Conservation (phyloP, 2,329 filamentous ascomycete species). For the Pezicula radicicola region DNA sequence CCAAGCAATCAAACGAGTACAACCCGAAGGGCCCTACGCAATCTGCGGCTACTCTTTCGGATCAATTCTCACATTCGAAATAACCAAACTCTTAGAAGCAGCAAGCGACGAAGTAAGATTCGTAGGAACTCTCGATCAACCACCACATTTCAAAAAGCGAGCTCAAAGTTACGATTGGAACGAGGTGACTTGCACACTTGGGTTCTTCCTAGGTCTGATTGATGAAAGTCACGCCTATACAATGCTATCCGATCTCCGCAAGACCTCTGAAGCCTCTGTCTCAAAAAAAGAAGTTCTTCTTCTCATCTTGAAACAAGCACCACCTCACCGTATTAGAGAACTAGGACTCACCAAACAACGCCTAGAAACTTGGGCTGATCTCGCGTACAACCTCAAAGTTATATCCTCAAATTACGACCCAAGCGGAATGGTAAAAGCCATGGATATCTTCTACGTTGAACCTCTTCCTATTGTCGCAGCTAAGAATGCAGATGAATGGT, state of each 20-base stretch:
- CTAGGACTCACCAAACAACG: slow-evolving; percentile 25
- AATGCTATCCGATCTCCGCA: slow-evolving; percentile 33
- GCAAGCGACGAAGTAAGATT: slow-evolving; percentile 38
- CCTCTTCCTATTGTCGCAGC: slow-evolving; percentile 21
- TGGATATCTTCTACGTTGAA: slow-evolving; percentile 40
- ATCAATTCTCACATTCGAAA: slow-evolving; percentile 46
- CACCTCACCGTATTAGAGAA: slow-evolving; percentile 24
- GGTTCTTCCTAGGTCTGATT: slow-evolving; percentile 34
- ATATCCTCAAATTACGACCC: slow-evolving; percentile 42
- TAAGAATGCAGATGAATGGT: slow-evolving; percentile 28
- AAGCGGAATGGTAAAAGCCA: slow-evolving; percentile 27
- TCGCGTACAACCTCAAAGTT: slow-evolving; percentile 34
- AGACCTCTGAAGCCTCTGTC: neutral
- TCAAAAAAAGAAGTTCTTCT: slow-evolving; percentile 18
- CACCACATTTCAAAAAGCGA: slow-evolving; percentile 41
- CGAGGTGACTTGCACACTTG: slow-evolving; percentile 30
- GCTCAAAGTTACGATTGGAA: slow-evolving; percentile 29
- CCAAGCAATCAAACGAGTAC: slow-evolving; percentile 34
- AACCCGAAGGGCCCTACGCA: slow-evolving; percentile 48
- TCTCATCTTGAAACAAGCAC: slow-evolving; percentile 18
- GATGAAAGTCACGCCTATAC: slow-evolving; percentile 33
- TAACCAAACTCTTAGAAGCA: slow-evolving; percentile 40
- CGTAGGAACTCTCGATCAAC: slow-evolving; percentile 43
- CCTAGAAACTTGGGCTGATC: slow-evolving; percentile 31
- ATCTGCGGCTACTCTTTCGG: slow-evolving; percentile 51